phyloP scores from a whole-genome alignment of 2,329 filamentous ascomycete species.

The Paraconiothyrium sp. region DNA sequence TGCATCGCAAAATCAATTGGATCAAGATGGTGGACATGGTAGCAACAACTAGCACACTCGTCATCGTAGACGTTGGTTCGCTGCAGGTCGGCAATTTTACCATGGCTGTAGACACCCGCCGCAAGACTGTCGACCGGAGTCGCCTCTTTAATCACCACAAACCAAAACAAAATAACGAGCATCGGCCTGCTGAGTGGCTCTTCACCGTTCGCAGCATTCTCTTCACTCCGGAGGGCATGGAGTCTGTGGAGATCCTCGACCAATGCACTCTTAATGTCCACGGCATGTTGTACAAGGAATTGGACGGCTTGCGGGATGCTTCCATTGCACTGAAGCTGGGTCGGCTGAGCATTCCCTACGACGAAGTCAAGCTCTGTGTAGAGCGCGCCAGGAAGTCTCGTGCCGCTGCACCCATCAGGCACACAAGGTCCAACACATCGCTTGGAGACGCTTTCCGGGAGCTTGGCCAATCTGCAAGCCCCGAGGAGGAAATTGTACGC shows the following conservation, averaged over 20 bases:
- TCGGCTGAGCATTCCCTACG: constrained; percentile 87
- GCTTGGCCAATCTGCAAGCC: constrained; percentile 72
- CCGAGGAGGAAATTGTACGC: constrained; percentile 75
- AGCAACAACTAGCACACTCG: constrained; percentile 80
- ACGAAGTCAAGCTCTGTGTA: constrained; percentile 77
- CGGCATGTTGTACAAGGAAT: constrained; percentile 83
- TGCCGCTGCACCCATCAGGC: constrained; percentile 27
- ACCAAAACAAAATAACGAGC: constrained; percentile 63
- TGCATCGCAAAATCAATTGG: constrained; percentile 90
- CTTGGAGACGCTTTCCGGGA: constrained; percentile 80
- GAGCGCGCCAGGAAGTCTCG: constrained; percentile 62
- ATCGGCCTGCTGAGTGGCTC: constrained; percentile 90
- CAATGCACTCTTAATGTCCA: constrained; percentile 89
- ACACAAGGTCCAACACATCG: constrained; percentile 64
- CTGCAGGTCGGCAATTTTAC: constrained; percentile 86
- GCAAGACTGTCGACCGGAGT: constrained; percentile 89
- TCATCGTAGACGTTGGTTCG: constrained; percentile 81
- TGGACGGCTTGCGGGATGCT: constrained; percentile 88
- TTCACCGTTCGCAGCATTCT: constrained; percentile 84
- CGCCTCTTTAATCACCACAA: constrained; percentile 80
- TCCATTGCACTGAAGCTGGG: constrained; percentile 91
- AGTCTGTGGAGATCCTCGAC: constrained; percentile 88
- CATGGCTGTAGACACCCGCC: constrained; percentile 87
- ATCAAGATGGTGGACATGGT: constrained; percentile 89
- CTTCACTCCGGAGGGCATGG: constrained; percentile 84